A percentile compares a stretch with the other conserved stretches of the same genome.
phyloP scores from a whole-genome alignment of 2,329 filamentous ascomycete species.

The Xylariaceae sp. region DNA sequence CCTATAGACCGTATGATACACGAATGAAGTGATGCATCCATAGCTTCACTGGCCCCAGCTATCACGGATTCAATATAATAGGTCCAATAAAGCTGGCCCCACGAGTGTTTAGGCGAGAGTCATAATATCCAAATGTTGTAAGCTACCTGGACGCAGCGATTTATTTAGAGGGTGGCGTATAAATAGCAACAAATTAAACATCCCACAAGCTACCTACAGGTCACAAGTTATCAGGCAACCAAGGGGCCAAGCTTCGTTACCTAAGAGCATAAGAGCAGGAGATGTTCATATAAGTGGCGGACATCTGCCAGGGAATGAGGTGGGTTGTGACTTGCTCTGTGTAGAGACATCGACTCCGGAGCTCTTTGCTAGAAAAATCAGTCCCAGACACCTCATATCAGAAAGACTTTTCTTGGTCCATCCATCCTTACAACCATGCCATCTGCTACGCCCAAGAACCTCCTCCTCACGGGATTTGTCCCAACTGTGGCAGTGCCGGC shows the following conservation, averaged over 20 bases:
- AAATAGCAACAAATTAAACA: neutral
- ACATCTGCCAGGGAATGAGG: neutral
- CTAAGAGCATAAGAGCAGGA: neutral
- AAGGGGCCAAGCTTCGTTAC: neutral
- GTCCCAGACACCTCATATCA: neutral
- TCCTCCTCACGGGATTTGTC: constrained; percentile 11
- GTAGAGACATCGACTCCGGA: neutral
- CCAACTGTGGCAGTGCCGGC: constrained; percentile 5
- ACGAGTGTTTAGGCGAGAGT: no score
- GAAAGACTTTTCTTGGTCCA: neutral
- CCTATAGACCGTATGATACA: no score
- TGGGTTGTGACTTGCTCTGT: neutral
- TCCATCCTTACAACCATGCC: constrained; percentile 5
- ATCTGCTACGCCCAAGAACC: constrained; percentile 1
- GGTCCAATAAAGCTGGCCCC: no score
- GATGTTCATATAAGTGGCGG: neutral
- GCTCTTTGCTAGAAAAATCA: neutral
- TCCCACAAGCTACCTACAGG: neutral
- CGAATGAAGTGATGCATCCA: no score
- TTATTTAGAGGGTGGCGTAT: no score
- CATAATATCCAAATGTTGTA: no score
- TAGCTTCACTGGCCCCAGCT: no score
- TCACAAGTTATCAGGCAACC: no score
- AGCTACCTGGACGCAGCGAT: no score
- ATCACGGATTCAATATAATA: no score